These are phyloP conservation scores for Penicillium psychrosexuale DNA, from an alignment of 2,329 filamentous ascomycete genomes.

Conservation along the genomic window DNA sequence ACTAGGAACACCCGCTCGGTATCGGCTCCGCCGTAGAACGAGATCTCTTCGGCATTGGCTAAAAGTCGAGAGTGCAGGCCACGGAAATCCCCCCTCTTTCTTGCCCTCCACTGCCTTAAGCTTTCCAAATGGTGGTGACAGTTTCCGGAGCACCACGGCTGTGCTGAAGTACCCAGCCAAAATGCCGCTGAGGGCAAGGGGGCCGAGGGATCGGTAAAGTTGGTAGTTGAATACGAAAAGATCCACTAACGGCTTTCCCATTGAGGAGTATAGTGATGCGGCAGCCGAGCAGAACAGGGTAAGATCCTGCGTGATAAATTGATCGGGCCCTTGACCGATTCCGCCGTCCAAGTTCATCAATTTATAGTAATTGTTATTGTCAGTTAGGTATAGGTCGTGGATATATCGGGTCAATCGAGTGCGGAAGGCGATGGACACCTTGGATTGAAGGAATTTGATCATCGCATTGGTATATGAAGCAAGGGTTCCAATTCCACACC, in stretches of 20 bases:
- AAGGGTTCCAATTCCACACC: conserved; percentile 89
- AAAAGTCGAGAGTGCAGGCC: conserved; percentile 87
- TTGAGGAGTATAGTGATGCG: conserved; percentile 87
- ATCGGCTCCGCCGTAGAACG: conserved; percentile 92
- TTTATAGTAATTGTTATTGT: conserved; percentile 95
- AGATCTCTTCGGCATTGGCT: conserved; percentile 95
- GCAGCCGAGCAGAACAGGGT: conserved; percentile 93
- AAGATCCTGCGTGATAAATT: conserved; percentile 96
- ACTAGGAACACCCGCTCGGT: conserved; percentile 93
- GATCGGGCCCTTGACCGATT: conserved; percentile 85
- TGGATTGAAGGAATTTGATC: conserved; percentile 98
- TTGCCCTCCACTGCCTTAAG: conserved; percentile 93
- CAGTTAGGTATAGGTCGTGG: conserved; percentile 92
- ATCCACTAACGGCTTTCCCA: conserved; percentile 98
- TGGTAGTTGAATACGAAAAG: conserved; percentile 98
- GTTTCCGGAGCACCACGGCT: conserved; percentile 77
- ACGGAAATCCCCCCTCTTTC: conserved; percentile 88
- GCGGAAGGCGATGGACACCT: conserved; percentile 96
- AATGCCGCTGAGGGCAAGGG: conserved; percentile 79
- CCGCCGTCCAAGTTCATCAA: conserved; percentile 89
- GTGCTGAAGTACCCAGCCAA: conserved; percentile 93
- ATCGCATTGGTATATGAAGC: conserved; percentile 97
- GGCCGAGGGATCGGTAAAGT: conserved; percentile 85
- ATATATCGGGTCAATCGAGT: conserved; percentile 94
- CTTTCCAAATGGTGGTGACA: conserved; percentile 95